Base-by-base conservation (phyloP, 129 eudicot genomes). In the Oenanthe sinensis region DNA sequence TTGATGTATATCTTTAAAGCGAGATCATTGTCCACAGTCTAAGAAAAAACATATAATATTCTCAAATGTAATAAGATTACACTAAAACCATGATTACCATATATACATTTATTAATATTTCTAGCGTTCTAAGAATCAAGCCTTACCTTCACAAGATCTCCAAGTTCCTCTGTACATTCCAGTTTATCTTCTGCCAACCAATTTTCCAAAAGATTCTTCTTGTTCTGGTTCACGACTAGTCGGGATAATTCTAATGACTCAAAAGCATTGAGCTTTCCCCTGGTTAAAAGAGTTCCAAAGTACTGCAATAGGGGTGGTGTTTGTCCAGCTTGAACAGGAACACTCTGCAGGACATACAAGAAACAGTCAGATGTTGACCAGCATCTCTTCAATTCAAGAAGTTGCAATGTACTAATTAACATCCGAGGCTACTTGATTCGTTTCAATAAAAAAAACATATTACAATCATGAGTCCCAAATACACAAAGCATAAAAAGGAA, bases 21-120 rank as follows among this genome's bases (percentile, higher is more conserved):
- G 71, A 94, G 98, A 86, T 94, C 98, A 83, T 89, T 91, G 81
- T 94, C 98, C 73, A 94, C 98, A 39, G 98, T 94, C 98, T 94
- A 81, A 78, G 82, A 80, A 28, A 45, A 37, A 77, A 7, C 52
- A 37, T 28, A 24, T 30, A 75, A 48, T 44, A 22, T 26, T 13
- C 52, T 76, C 62, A 40, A 49, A n/a, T n/a, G 33, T 20, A n/a
- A 58, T n/a, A 20, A 55, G 12, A 26, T 33, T 58, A n/a, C 11
- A 20, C 74, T 70, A 2, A 19, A 19, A 17, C 9, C 28, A 19
- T 36, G 47, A 20, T 37, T 19, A 71, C 24, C 28, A 71, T 9
- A 17, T 19, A 42, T 6, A 71, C 15, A 70, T 13, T 15, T 37
- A 15, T 37, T 6, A 13, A 70, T 30, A 33, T 39, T 3, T 26